These are phyloP conservation scores for Pseudocercospora pini-densiflorae DNA, from an alignment of 2,329 filamentous ascomycete species.

Conservation along the genomic window DNA sequence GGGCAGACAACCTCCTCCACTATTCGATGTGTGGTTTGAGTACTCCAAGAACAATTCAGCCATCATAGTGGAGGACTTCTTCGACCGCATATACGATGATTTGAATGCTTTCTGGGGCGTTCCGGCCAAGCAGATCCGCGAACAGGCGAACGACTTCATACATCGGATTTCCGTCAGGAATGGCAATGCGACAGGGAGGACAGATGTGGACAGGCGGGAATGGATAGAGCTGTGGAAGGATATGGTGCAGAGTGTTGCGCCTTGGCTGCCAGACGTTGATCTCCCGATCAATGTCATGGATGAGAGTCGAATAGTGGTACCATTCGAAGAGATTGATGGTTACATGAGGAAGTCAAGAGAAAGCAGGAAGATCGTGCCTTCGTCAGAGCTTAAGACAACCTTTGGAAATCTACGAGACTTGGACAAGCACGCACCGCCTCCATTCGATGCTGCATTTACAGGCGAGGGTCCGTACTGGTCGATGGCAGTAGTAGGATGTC, in stretches of 20 bases:
- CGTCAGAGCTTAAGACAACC: slow-evolving; percentile 36
- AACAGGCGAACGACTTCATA: slow-evolving; percentile 45
- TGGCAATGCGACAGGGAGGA: slow-evolving; percentile 42
- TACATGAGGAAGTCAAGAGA: slow-evolving; percentile 43
- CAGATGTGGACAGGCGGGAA: slow-evolving; percentile 33
- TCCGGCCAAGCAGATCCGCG: slow-evolving; percentile 46
- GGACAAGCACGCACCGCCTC: slow-evolving; percentile 32
- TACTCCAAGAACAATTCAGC: slow-evolving; percentile 50
- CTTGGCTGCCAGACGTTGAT: slow-evolving; percentile 51
- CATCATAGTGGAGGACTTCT: slow-evolving; percentile 55
- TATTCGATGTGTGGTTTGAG: slow-evolving; percentile 54
- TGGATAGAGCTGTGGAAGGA: slow-evolving; percentile 51
- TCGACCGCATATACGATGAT: slow-evolving; percentile 57
- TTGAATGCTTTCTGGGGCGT: slow-evolving; percentile 56
- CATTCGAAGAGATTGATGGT: slow-evolving; percentile 51
- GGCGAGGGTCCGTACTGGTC: slow-evolving; percentile 48
- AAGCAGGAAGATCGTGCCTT: slow-evolving; percentile 37
- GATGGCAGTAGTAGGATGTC: slow-evolving; percentile 48
- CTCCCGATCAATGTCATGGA: slow-evolving; percentile 57
- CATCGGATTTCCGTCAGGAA: slow-evolving; percentile 48
- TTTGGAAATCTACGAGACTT: slow-evolving; percentile 36
- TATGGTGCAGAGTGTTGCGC: slow-evolving; percentile 44
- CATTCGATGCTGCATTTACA: slow-evolving; percentile 41
- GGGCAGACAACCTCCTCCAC: slow-evolving; percentile 56
- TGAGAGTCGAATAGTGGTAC: slow-evolving; percentile 52